Percentiles rank a stretch among this genome's conserved stretches.
phyloP scores from a whole-genome alignment of 2,329 filamentous ascomycete species.

The Phyllosticta citribraziliensis region DNA sequence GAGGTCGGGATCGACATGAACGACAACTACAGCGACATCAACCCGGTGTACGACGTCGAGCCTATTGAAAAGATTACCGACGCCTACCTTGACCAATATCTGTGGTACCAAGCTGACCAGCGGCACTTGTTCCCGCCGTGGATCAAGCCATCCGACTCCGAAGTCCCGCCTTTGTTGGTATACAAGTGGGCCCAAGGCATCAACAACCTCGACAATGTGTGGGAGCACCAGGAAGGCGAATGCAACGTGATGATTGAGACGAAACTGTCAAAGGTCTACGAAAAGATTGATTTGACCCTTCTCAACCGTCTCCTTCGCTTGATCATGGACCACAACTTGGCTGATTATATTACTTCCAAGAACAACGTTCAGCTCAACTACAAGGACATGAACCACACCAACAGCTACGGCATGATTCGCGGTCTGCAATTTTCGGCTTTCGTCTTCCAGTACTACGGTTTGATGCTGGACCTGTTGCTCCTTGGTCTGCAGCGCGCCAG shows the following conservation, averaged over 20 bases:
- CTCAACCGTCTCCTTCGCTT: conserved; percentile 85
- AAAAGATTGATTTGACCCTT: conserved; percentile 95
- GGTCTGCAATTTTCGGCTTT: conserved; percentile 97
- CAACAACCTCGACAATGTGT: conserved; percentile 93
- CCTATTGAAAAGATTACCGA: conserved; percentile 99
- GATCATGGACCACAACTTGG: conserved; percentile 99
- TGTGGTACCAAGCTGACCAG: conserved; percentile 99
- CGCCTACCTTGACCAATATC: conserved; percentile 94
- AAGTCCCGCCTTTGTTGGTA: conserved; percentile 84
- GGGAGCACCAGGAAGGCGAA: conserved; percentile 87
- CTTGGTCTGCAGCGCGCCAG: conserved; percentile 93
- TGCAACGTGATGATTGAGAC: conserved; percentile 99
- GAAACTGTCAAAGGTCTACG: conserved; percentile 96
- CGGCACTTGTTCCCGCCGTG: conserved; percentile 93
- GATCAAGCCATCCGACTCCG: conserved; percentile 98
- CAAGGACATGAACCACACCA: conserved; percentile 99
- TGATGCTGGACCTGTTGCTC: conserved; percentile 86
- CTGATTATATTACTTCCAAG: conserved; percentile 98
- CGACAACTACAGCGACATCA: conserved; percentile 98
- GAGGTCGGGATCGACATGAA: conserved; percentile 99
- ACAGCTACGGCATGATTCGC: conserved; percentile 96
- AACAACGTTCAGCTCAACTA: conserved; percentile 99
- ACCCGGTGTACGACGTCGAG: conserved; percentile 97
- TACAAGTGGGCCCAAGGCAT: conserved; percentile 99
- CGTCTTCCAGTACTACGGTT: conserved; percentile 96